A percentile compares a stretch with the other conserved stretches of the same genome.
These are phyloP conservation scores for Tillandsia leiboldiana DNA, from an alignment of 176 grass and related monocot species.

Conservation along the genomic window DNA sequence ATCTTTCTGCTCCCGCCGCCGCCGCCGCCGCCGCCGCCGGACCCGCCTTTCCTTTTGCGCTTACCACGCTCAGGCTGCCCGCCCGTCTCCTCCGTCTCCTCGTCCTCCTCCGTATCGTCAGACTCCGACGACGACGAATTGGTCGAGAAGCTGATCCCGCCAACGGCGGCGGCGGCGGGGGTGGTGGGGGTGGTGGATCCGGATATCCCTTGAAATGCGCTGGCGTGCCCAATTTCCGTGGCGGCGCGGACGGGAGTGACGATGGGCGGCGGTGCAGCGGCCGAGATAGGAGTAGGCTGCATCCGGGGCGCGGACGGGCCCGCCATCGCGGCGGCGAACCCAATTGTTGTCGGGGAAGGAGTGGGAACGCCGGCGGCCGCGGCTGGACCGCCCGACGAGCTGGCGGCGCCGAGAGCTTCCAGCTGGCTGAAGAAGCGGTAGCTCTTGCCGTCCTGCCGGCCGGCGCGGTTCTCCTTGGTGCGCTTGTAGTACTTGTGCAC, in stretches of 20 bases:
- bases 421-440: conserved; percentile 27
- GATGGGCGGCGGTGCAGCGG: conserved; percentile 13
- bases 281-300: conserved; percentile 25
- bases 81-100: conserved; percentile 40
- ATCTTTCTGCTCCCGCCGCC: conserved; percentile 22
- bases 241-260: background rate
- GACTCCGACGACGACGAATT: conserved; percentile 57
- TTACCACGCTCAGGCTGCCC: conserved; percentile 43
- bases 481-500: conserved; percentile 15
- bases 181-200: background rate
- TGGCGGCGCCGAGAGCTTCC: conserved; percentile 8
- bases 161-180: background rate
- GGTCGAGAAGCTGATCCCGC: conserved; percentile 48
- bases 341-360: background rate
- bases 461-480: conserved; percentile 5
- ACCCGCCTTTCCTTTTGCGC: conserved; percentile 23
- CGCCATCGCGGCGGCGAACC: background rate
- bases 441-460: conserved; percentile 8
- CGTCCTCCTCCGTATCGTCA: conserved; percentile 24
- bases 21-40: background rate
- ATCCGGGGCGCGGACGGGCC: conserved; percentile 12
- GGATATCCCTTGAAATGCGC: no score
- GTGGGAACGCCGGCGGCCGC: background rate
- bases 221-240: no score
- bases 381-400: background rate